These are phyloP conservation scores for Mrakia frigida DNA, from an alignment of 768 basidiomycete species.

Conservation along the genomic window DNA sequence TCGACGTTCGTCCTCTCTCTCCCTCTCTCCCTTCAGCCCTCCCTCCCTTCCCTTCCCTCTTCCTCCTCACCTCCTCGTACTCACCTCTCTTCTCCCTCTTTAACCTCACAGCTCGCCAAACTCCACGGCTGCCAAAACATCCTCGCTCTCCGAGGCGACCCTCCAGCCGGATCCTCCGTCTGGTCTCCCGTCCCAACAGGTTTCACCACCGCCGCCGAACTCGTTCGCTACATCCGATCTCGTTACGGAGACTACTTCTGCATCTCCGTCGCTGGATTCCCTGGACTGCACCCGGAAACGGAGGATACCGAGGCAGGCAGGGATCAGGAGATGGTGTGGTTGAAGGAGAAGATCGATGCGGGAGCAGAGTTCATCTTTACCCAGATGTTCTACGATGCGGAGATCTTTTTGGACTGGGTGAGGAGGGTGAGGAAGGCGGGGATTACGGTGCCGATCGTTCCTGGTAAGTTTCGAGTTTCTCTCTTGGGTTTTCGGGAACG, in stretches of 20 bases:
- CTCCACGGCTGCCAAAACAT: conserved; percentile 83
- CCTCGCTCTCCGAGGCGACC: conserved; percentile 87
- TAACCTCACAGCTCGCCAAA: conserved; percentile 67
- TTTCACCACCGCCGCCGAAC: conserved; percentile 84
- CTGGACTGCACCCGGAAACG: conserved; percentile 65
- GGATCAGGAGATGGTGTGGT: conserved; percentile 66
- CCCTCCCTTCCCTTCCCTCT: neutral
- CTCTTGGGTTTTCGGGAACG: neutral
- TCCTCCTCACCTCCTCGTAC: conserved; percentile 10
- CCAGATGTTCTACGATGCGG: conserved; percentile 95
- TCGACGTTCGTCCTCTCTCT: conserved; percentile 59
- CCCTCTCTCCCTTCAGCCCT: conserved; percentile 11
- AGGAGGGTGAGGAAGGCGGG: conserved; percentile 72
- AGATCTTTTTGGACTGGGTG: conserved; percentile 89
- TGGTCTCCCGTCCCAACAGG: conserved; percentile 92
- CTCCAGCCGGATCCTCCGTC: conserved; percentile 76
- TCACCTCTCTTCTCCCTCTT: neutral
- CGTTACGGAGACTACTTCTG: conserved; percentile 89
- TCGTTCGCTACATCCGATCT: conserved; percentile 78
- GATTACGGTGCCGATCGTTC: conserved; percentile 82
- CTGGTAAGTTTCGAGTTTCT: conserved; percentile 40
- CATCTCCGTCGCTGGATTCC: conserved; percentile 89
- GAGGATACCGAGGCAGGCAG: conserved; percentile 52
- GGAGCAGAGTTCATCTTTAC: conserved; percentile 94
- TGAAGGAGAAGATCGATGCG: conserved; percentile 87